Conservation (phyloP, 495 filamentous ascomycete genomes). For the Sphaerosporella brunnea region DNA sequence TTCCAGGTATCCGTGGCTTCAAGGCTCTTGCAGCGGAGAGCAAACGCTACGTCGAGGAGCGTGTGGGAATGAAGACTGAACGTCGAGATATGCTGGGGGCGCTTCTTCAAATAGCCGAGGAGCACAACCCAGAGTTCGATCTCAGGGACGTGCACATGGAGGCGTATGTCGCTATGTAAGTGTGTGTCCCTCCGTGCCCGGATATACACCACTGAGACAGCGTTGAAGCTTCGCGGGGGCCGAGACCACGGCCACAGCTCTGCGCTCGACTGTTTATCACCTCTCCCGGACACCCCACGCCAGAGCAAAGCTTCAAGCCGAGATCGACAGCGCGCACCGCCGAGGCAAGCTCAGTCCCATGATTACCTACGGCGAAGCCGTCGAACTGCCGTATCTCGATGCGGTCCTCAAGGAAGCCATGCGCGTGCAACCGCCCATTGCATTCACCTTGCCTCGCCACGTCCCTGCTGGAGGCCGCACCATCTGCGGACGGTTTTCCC, state of each 20-base stretch:
- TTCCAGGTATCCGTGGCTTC: not conserved
- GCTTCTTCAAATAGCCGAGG: constrained; percentile 1
- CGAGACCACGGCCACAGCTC: constrained; percentile 36
- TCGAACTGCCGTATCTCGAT: constrained; percentile 41
- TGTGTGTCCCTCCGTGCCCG: too few relatives aligned
- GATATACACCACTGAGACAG: too few relatives aligned
- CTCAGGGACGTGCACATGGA: not conserved
- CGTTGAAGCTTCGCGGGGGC: constrained; percentile 22
- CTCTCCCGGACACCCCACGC: constrained; percentile 31
- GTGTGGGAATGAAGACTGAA: not conserved
- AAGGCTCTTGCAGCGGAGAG: not conserved
- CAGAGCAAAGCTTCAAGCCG: constrained; percentile 28
- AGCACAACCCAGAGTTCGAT: not conserved
- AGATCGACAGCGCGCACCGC: constrained; percentile 25
- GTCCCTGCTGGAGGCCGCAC: constrained; percentile 38
- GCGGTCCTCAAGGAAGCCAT: constrained; percentile 53
- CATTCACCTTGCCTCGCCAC: constrained; percentile 44
- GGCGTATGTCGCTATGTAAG: not conserved
- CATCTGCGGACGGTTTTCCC: constrained; percentile 35
- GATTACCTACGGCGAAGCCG: not conserved
- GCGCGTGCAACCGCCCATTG: constrained; percentile 46
- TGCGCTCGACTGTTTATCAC: constrained; percentile 36
- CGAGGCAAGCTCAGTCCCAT: not conserved
- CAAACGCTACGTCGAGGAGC: constrained; percentile 1
- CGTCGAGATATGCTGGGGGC: not conserved